Evolutionary conservation across 2,329 filamentous ascomycete genomes (phyloP), one percentile per base, ranked within the genome.

Genomic region (Torrubiellomyces zombiae): DNA sequence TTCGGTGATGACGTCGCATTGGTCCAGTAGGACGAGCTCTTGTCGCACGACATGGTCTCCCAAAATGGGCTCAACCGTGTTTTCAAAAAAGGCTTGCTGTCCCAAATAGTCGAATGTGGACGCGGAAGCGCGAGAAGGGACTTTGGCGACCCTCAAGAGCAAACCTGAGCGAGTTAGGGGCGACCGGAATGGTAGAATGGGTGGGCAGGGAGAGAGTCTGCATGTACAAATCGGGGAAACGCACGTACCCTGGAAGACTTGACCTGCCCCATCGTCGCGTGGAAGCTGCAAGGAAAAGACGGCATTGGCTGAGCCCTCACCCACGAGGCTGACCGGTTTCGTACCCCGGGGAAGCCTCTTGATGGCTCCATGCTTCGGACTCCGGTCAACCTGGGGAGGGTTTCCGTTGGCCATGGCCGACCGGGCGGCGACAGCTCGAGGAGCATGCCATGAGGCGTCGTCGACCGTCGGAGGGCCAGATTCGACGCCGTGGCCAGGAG

Each of bases 231-330:
- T n/a, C n/a, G n/a, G 11, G 39, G 4, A 25, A 23, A 13, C 26
- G 28, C 10, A 36, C 43, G 31, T 45, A 58, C 44, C 51, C 41
- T 39, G 49, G 36, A 48, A 48, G 31, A 43, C 36, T 5, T 38
- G 34, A 21, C 38, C 37, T 20, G 45, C 34, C 18, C 43, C 32
- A 26, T 45, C 36, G 28, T 38, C 38, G 29, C 48, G 38, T 4
- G 53, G 48, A 12, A 58, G 31, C 22, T 55, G 51, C 28, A 78
- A 59, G 36, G 63, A 62, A 40, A 79, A 83, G 33, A 85, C 74
- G 25, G 75, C 63, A 45, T 89, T 86, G 26, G 80, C 78, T 14
- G 76, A 73, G 14, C 79, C 80, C 47, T 89, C 79, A 14, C 61
- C 64, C 13, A 70, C 48, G 29, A 67, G 53, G 26, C 47, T 43